phyloP scores from a whole-genome alignment of 306 rosid genomes.

The Gleditsia sinensis region DNA sequence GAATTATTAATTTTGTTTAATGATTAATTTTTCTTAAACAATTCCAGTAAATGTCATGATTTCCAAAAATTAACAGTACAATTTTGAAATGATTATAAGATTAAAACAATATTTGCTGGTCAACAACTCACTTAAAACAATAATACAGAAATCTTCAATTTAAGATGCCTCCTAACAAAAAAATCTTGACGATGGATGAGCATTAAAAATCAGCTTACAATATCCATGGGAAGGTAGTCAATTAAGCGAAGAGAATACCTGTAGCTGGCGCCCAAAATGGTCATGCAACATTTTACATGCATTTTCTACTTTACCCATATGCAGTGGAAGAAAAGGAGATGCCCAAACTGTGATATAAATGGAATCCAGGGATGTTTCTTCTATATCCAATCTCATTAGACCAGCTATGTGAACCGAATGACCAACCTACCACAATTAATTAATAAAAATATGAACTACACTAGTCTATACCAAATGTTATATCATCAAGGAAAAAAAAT shows the following conservation, averaged over 20 bases:
- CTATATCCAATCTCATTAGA: constrained; percentile 86
- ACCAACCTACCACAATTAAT: constrained; percentile 64
- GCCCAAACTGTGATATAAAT: constrained; percentile 91
- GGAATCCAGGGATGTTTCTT: constrained; percentile 66
- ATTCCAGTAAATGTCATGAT: not conserved
- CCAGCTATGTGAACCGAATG: constrained; percentile 89
- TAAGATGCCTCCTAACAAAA: not conserved
- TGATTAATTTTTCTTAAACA: not conserved
- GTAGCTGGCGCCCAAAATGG: constrained; percentile 87
- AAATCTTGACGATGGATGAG: not conserved
- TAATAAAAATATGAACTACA: constrained; percentile 26
- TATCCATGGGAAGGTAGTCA: not conserved
- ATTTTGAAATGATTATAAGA: constrained; percentile 13
- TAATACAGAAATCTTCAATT: not conserved
- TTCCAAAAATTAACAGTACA: not conserved
- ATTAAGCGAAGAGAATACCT: constrained; percentile 54
- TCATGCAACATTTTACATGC: constrained; percentile 62
- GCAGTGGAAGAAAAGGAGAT: constrained; percentile 83
- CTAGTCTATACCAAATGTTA: not conserved
- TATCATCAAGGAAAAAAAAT: not conserved
- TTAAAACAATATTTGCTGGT: not conserved
- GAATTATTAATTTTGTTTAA: constrained; percentile 17
- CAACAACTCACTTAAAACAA: constrained; percentile 2
- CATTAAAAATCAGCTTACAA: not conserved
- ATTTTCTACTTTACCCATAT: constrained; percentile 90